phyloP scores from a whole-genome alignment of 2,329 filamentous ascomycete genomes.

The Hypoxylon sp. region DNA sequence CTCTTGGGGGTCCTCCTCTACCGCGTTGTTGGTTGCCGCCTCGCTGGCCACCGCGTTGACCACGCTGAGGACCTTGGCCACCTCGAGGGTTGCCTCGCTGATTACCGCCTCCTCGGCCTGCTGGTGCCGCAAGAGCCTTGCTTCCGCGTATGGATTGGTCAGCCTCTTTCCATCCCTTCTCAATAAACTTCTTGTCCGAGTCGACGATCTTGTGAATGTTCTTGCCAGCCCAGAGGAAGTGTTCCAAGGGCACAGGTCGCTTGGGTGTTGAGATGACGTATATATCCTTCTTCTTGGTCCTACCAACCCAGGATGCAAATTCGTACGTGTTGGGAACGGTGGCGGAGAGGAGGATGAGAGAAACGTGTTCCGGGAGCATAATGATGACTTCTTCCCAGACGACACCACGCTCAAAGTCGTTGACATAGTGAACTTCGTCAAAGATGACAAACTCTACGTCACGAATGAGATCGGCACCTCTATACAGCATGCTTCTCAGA shows the following conservation, averaged over 20 bases:
- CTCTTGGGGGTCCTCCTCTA: constrained; percentile 64
- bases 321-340: constrained; percentile 98
- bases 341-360: constrained; percentile 91
- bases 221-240: constrained; percentile 95
- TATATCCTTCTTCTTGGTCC: constrained; percentile 98
- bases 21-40: constrained; percentile 63
- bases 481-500: constrained; percentile 95
- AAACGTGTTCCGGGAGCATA: constrained; percentile 97
- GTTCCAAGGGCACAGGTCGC: constrained; percentile 90
- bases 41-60: constrained; percentile 56
- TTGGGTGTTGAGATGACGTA: constrained; percentile 99
- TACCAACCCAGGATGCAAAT: constrained; percentile 97
- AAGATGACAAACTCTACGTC: constrained; percentile 99
- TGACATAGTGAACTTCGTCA: constrained; percentile 98
- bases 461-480: constrained; percentile 92
- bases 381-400: constrained; percentile 99
- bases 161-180: constrained; percentile 94
- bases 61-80: constrained; percentile 60
- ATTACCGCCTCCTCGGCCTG: constrained; percentile 57
- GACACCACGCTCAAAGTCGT: constrained; percentile 92
- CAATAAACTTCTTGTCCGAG: constrained; percentile 87
- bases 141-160: constrained; percentile 82
- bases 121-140: constrained; percentile 60
- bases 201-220: constrained; percentile 94
- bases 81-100: constrained; percentile 61